Conservation (phyloP, 2,329 filamentous ascomycete species). For the Hypocrella siamensis region DNA sequence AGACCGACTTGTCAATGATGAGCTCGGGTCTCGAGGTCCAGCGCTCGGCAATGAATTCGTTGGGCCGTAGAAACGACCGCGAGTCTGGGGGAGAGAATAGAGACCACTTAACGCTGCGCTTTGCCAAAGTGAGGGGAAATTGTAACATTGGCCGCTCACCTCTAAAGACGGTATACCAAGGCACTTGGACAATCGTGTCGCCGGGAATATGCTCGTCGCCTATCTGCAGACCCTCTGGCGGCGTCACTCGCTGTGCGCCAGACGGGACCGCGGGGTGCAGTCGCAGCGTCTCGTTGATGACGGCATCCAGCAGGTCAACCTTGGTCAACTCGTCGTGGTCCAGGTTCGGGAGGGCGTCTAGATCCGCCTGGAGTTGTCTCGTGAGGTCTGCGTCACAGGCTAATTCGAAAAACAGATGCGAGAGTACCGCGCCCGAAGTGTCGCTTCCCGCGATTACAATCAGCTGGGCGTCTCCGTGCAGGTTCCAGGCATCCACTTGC, state of each 20-base stretch:
- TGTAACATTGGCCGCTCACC: slow-evolving; percentile 1
- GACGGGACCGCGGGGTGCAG: slow-evolving; percentile 3
- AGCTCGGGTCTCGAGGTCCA: slow-evolving; percentile 9
- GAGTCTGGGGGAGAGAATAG: slow-evolving; percentile 13
- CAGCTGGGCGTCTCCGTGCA: slow-evolving; percentile 2
- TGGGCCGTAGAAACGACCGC: slow-evolving; percentile 4
- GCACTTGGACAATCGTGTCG: slow-evolving; percentile 13
- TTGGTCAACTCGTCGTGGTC: not conserved
- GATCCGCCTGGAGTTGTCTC: not conserved
- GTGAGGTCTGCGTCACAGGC: slow-evolving; percentile 1
- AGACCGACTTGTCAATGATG: slow-evolving; percentile 7
- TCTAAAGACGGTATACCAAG: slow-evolving; percentile 9
- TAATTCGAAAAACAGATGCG: slow-evolving; percentile 3
- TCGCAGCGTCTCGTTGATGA: slow-evolving; percentile 3
- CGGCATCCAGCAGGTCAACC: slow-evolving; percentile 1
- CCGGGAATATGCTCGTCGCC: slow-evolving; percentile 14
- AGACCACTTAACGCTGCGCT: too few relatives aligned
- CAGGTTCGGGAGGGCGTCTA: not conserved
- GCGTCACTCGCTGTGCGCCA: slow-evolving; percentile 13
- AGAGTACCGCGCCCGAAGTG: slow-evolving; percentile 1
- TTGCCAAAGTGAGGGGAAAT: not conserved
- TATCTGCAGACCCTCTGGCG: slow-evolving; percentile 17
- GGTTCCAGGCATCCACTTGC: not conserved
- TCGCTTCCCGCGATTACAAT: slow-evolving; percentile 4
- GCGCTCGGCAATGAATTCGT: slow-evolving; percentile 10